Percentiles rank a stretch among this genome's conserved stretches.
Conservation (phyloP, 164 flowering plant genomes). For the Vitis vinifera region DNA sequence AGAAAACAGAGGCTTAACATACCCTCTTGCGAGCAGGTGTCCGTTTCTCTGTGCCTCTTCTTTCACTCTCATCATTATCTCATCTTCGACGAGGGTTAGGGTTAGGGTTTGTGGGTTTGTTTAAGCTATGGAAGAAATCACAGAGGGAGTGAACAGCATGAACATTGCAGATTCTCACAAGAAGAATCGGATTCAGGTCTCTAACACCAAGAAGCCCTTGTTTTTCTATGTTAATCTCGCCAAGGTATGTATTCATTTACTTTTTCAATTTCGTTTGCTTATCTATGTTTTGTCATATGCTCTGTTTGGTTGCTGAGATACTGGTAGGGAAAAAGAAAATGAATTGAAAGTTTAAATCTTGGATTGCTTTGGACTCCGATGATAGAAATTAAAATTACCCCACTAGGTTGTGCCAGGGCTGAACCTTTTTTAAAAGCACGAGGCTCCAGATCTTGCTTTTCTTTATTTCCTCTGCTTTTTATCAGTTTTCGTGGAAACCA, state of each 20-base stretch:
- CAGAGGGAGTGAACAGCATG: constrained; percentile 58
- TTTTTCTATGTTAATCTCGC: constrained; percentile 67
- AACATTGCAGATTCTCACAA: constrained; percentile 40
- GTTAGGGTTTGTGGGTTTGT: constrained; percentile 14
- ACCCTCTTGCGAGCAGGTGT: no score
- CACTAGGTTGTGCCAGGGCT: no score
- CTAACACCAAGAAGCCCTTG: constrained; percentile 63
- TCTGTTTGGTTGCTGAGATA: background rate
- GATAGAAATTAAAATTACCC: no score
- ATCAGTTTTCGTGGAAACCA: background rate
- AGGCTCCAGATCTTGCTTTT: background rate
- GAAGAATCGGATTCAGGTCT: constrained; percentile 75
- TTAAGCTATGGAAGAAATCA: constrained; percentile 52
- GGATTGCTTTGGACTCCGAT: no score
- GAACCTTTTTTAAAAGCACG: no score
- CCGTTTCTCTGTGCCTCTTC: no score
- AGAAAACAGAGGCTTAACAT: no score
- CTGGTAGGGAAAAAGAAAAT: background rate
- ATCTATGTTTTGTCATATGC: background rate
- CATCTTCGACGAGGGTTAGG: constrained; percentile 14
- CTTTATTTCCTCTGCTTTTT: background rate
- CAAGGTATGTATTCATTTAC: constrained; percentile 30
- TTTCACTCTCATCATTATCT: no score
- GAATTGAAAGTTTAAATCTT: no score
- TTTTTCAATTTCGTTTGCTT: background rate